Percentiles rank a stretch among this genome's conserved stretches.
Evolutionary conservation across 2,329 filamentous ascomycete genomes (phyloP).

Genomic region (Cercospora sp.): DNA sequence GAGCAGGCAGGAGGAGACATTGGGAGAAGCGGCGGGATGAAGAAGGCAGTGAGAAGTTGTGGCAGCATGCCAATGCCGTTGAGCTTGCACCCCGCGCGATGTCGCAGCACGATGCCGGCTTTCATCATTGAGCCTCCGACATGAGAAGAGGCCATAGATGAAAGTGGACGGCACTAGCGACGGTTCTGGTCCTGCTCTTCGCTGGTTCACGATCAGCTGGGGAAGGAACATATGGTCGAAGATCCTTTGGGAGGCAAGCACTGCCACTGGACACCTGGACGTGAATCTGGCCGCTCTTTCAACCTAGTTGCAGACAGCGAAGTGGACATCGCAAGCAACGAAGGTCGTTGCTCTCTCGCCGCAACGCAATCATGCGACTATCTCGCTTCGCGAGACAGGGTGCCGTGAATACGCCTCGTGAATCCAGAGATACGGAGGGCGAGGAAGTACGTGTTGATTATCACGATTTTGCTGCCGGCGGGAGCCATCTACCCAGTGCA

Average conservation of each 20-base stretch:
- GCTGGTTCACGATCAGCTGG: not conserved
- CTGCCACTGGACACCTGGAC: not conserved
- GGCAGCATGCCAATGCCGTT: not conserved
- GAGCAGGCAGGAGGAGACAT: conserved; percentile 30
- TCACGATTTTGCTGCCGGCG: too few species aligned
- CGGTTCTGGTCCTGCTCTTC: not conserved
- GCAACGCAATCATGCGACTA: too few species aligned
- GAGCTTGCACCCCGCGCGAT: not conserved
- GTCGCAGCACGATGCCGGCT: not conserved
- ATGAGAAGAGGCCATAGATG: not conserved
- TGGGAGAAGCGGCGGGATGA: not conserved
- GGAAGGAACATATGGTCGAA: not conserved
- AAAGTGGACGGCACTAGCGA: not conserved
- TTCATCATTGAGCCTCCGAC: not conserved
- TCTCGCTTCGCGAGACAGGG: too few species aligned
- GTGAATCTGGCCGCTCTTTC: not conserved
- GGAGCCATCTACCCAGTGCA: not conserved
- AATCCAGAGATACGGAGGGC: too few species aligned
- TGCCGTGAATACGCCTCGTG: too few species aligned
- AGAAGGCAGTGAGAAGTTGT: not conserved
- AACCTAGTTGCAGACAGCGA: not conserved
- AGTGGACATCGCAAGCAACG: too few species aligned
- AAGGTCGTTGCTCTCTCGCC: too few species aligned
- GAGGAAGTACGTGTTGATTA: too few species aligned
- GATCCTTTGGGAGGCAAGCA: too few species aligned